Evolutionary conservation across 148 eudicot species (phyloP).

Genomic region (Suaeda aralocaspica): DNA sequence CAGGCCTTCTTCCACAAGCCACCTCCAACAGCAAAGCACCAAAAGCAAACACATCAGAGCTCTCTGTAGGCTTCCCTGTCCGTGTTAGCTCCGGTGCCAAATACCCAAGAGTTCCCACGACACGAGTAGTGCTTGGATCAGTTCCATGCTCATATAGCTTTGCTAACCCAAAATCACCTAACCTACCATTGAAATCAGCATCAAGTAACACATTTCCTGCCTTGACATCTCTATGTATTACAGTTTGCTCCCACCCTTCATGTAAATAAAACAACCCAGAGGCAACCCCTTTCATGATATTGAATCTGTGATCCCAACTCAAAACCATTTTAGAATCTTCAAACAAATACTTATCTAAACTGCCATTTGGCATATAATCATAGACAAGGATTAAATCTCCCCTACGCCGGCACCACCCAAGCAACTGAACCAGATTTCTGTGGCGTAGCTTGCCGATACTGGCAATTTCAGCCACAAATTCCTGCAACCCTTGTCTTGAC

Average conservation of each 20-base stretch:
- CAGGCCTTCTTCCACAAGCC: conserved; percentile 76
- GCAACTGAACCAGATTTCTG: conserved; percentile 60
- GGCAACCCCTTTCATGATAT: conserved; percentile 75
- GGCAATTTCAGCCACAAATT: conserved; percentile 62
- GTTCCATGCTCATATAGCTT: conserved; percentile 72
- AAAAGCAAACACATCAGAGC: conserved; percentile 75
- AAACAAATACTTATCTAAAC: conserved; percentile 64
- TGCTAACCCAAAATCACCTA: conserved; percentile 82
- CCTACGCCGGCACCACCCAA: conserved; percentile 71
- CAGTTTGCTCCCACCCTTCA: conserved; percentile 82
- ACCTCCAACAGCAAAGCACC: conserved; percentile 83
- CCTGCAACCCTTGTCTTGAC: conserved; percentile 67
- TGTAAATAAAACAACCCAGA: conserved; percentile 64
- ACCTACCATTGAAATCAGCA: conserved; percentile 51
- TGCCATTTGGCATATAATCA: conserved; percentile 83
- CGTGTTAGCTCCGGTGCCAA: conserved; percentile 77
- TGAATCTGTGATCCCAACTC: conserved; percentile 69
- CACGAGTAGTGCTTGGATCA: conserved; percentile 62
- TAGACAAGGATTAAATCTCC: conserved; percentile 70
- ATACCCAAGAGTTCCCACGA: conserved; percentile 87
- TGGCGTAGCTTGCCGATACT: conserved; percentile 70
- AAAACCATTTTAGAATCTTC: conserved; percentile 33
- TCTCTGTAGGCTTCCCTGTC: conserved; percentile 79
- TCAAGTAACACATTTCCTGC: conserved; percentile 74
- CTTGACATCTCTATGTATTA: conserved; percentile 78